Evolutionary conservation across 768 basidiomycete genomes (phyloP).

Genomic region (Kwoniella dejecticola): DNA sequence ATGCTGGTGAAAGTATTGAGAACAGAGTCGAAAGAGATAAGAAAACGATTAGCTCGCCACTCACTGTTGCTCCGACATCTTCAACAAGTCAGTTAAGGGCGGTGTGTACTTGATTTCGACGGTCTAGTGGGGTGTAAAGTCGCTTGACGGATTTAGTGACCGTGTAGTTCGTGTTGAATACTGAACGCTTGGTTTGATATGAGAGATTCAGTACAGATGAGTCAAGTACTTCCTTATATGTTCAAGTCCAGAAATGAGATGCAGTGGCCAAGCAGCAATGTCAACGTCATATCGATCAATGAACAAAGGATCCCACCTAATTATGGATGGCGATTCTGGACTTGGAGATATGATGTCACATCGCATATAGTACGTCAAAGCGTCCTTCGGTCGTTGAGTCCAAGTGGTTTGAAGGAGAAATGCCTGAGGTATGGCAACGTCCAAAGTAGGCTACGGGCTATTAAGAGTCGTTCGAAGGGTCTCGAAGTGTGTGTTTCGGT

Average conservation of each 20-base stretch:
- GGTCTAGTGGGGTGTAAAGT: not conserved
- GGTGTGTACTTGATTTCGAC: constrained; percentile 5
- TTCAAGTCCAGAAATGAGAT: too few relatives aligned
- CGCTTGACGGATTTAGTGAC: too few relatives aligned
- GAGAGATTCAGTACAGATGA: too few relatives aligned
- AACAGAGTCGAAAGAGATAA: not conserved
- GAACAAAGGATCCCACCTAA: constrained; percentile 2
- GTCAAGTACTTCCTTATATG: not conserved
- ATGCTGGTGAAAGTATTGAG: too few relatives aligned
- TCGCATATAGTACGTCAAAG: not conserved
- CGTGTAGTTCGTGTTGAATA: too few relatives aligned
- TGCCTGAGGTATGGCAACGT: too few relatives aligned
- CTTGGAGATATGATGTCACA: constrained; percentile 11
- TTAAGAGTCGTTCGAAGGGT: not conserved
- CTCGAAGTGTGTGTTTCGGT: not conserved
- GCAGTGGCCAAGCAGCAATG: too few relatives aligned
- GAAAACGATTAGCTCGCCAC: not conserved
- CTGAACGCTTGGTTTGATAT: too few relatives aligned
- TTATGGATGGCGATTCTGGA: not conserved
- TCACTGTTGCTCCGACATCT: constrained; percentile 13
- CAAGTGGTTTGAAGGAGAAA: not conserved
- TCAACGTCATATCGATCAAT: constrained; percentile 12
- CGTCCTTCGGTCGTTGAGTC: constrained; percentile 2
- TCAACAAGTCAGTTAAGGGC: not conserved
- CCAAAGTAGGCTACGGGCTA: too few relatives aligned